A percentile compares a stretch with the other conserved stretches of the same genome.
These are phyloP conservation scores for Aspergillus puulaauensis DNA, from an alignment of 2,329 filamentous ascomycete species.

Conservation along the genomic window DNA sequence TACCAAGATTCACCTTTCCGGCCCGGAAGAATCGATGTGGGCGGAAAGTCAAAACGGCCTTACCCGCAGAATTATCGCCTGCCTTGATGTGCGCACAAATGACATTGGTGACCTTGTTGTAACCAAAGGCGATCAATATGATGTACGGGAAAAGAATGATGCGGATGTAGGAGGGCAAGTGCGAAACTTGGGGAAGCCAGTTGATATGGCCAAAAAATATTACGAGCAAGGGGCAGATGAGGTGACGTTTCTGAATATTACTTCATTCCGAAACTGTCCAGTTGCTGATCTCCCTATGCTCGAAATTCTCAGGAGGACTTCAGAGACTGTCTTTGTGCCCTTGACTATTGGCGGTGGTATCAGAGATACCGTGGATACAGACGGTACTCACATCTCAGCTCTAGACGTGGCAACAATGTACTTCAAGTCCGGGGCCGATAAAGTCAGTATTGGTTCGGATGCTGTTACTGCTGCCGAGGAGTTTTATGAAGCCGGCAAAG, in stretches of 20 bases:
- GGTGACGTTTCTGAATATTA: slow-evolving; percentile 97
- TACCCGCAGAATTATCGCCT: slow-evolving; percentile 92
- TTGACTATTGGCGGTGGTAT: slow-evolving; percentile 95
- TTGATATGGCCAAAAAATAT: slow-evolving; percentile 89
- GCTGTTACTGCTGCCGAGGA: slow-evolving; percentile 90
- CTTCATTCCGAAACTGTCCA: slow-evolving; percentile 93
- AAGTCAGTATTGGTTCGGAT: slow-evolving; percentile 94
- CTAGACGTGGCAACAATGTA: slow-evolving; percentile 94
- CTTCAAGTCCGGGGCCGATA: slow-evolving; percentile 95
- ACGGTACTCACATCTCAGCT: slow-evolving; percentile 81
- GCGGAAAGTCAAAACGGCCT: slow-evolving; percentile 60
- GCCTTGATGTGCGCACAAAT: slow-evolving; percentile 91
- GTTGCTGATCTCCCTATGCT: slow-evolving; percentile 93
- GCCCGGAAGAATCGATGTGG: slow-evolving; percentile 24
- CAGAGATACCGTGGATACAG: slow-evolving; percentile 84
- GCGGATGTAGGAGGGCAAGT: slow-evolving; percentile 62
- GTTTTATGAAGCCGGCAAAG: slow-evolving; percentile 71
- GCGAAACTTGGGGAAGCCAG: slow-evolving; percentile 92
- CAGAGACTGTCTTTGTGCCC: slow-evolving; percentile 91
- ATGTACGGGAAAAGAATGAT: slow-evolving; percentile 83
- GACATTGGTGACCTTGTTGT: slow-evolving; percentile 94
- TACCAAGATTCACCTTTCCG: slow-evolving; percentile 57
- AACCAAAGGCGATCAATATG: slow-evolving; percentile 98
- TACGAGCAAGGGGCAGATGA: slow-evolving; percentile 97
- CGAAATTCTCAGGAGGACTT: slow-evolving; percentile 82